Conservation (phyloP, 768 basidiomycete species). For the Lactifluus volemus region DNA sequence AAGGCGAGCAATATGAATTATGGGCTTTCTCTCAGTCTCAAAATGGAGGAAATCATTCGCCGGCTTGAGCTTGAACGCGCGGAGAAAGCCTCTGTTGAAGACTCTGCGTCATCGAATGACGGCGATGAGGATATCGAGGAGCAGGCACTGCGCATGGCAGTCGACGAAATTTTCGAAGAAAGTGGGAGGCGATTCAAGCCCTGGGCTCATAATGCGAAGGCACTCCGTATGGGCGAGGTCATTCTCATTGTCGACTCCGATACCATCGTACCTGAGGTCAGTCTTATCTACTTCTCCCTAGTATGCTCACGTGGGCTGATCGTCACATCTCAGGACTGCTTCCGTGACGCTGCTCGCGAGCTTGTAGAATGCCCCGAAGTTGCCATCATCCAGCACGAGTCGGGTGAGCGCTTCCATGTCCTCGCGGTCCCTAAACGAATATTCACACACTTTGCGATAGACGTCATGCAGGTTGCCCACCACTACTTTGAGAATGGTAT, state of each 20-base stretch:
- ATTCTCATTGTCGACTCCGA: slow-evolving; percentile 80
- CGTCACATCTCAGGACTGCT: slow-evolving; percentile 54
- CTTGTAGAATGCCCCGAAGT: slow-evolving; percentile 74
- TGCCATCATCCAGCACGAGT: slow-evolving; percentile 86
- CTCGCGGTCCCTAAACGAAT: neutral
- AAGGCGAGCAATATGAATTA: slow-evolving; percentile 94
- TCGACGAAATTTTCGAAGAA: slow-evolving; percentile 63
- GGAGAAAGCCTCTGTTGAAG: slow-evolving; percentile 27
- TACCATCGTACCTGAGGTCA: slow-evolving; percentile 65
- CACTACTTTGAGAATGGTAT: slow-evolving; percentile 91
- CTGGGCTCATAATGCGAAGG: slow-evolving; percentile 69
- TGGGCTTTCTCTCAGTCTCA: slow-evolving; percentile 57
- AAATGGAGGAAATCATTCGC: slow-evolving; percentile 43
- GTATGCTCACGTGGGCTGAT: neutral
- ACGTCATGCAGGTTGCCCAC: slow-evolving; percentile 85
- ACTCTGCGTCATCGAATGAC: slow-evolving; percentile 29
- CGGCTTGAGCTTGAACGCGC: slow-evolving; percentile 36
- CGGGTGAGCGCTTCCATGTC: slow-evolving; percentile 34
- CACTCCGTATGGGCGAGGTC: slow-evolving; percentile 68
- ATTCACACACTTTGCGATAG: slow-evolving; percentile 26
- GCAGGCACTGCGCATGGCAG: slow-evolving; percentile 58
- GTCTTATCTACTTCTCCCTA: neutral
- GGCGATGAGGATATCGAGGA: slow-evolving; percentile 57
- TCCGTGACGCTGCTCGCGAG: slow-evolving; percentile 84
- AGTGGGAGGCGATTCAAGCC: slow-evolving; percentile 54